Percentiles rank a stretch among this genome's conserved stretches.
These are phyloP conservation scores for Onygenales sp. DNA, from an alignment of 2,329 filamentous ascomycete species.

Conservation along the genomic window DNA sequence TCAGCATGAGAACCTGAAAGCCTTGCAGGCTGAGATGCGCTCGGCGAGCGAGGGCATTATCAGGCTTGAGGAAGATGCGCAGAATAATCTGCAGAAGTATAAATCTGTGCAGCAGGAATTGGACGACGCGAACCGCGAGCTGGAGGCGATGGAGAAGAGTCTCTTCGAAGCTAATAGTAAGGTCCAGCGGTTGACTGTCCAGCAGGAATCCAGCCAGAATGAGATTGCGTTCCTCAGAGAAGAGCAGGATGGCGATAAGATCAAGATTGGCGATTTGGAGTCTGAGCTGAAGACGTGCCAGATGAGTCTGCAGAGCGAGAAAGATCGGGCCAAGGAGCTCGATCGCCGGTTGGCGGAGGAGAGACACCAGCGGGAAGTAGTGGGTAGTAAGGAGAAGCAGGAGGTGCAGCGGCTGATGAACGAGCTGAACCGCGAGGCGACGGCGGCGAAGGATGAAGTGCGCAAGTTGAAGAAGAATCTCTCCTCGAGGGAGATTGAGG, in stretches of 20 bases:
- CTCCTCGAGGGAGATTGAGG: conserved; percentile 76
- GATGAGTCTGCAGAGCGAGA: conserved; percentile 71
- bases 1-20: conserved; percentile 75
- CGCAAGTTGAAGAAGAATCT: conserved; percentile 73
- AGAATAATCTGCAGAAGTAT: conserved; percentile 67
- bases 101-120: conserved; percentile 76
- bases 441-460: conserved; percentile 74
- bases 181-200: conserved; percentile 75
- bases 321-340: conserved; percentile 62
- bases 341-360: conserved; percentile 70
- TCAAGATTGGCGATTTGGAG: conserved; percentile 90
- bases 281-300: conserved; percentile 71
- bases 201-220: conserved; percentile 83
- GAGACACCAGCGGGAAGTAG: conserved; percentile 73
- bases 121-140: conserved; percentile 72
- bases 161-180: conserved; percentile 80
- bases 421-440: conserved; percentile 78
- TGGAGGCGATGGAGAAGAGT: conserved; percentile 75
- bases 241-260: conserved; percentile 95
- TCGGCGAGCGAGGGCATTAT: conserved; percentile 80
- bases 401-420: conserved; percentile 90
- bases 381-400: conserved; percentile 83
- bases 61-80: conserved; percentile 79
- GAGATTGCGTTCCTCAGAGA: conserved; percentile 94
- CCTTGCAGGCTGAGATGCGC: conserved; percentile 90